Conservation (phyloP, 1,284 basidiomycete species). For the Sanguinoderma infundibulare region DNA sequence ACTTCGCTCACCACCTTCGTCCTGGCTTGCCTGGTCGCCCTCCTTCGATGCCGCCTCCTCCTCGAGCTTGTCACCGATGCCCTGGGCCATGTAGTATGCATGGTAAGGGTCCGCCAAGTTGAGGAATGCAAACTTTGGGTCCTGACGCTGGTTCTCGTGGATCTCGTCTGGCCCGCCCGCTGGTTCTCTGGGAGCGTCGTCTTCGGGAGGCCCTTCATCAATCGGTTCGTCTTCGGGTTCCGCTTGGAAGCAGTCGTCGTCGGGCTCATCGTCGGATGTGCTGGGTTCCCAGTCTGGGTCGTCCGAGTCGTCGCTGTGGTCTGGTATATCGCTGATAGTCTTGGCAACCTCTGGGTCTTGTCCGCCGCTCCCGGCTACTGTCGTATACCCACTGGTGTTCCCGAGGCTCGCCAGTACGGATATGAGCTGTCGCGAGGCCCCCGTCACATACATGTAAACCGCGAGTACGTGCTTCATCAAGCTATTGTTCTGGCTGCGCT, state of each 20-base stretch:
- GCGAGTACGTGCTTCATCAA: conserved; percentile 30
- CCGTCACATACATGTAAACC: conserved; percentile 39
- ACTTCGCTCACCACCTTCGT: too few relatives aligned
- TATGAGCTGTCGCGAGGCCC: conserved; percentile 35
- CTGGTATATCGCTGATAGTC: background rate
- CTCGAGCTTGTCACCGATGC: background rate
- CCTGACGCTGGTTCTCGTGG: background rate
- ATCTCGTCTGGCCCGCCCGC: too few relatives aligned
- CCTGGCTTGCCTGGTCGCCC: too few relatives aligned
- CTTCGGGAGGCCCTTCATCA: conserved; percentile 10
- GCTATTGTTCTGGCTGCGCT: conserved; percentile 39
- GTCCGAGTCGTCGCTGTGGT: background rate
- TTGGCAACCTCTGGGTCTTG: background rate
- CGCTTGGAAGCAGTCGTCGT: too few relatives aligned
- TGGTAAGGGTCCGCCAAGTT: too few relatives aligned
- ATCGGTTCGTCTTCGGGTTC: background rate
- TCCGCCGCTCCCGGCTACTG: conserved; percentile 17
- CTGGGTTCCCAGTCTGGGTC: conserved; percentile 1
- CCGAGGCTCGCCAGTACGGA: conserved; percentile 33
- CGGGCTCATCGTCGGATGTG: too few relatives aligned
- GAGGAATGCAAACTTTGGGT: too few relatives aligned
- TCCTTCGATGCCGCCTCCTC: too few relatives aligned
- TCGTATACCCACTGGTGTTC: conserved; percentile 33
- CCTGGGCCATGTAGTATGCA: too few relatives aligned
- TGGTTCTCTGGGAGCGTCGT: background rate